Base-by-base conservation (phyloP, 1,284 basidiomycete species). In the Sanguinoderma infundibulare region DNA sequence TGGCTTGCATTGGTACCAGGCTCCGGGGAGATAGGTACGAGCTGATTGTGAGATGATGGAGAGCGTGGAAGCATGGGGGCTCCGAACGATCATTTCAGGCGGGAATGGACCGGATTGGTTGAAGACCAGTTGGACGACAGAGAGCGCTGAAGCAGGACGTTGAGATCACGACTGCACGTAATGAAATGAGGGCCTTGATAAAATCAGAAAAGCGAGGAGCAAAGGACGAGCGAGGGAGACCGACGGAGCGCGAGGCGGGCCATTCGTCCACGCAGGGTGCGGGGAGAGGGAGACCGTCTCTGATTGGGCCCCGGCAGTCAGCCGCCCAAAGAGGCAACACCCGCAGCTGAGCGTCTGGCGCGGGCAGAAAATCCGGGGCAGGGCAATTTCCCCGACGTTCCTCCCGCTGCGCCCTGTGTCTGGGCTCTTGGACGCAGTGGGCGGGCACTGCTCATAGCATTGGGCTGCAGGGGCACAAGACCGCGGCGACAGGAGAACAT, bases 281-380 rank as follows among this genome's bases (percentile, higher is more conserved):
- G 42, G 40, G 24, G 44, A 35, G 39, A 10, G 46, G 32, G 52
- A 26, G 39, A 38, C 34, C 53, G 59, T 20, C 14, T 58, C 54
- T 39, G 52, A 35, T 32, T 44, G 53, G 36, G 53, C 24, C 49
- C 22, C 53, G 35, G 30, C 12, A 42, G 46, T 20, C 40, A 51
- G 57, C 15, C 55, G 51, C 32, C 20, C 54, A 53, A 46, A 44
- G 40, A 40, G 64, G 64, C 22, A 62, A 59, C 44, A 59, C 61
- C 61, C 64, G 59, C 63, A 61, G 56, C 30, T 55, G 61, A 55
- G 63, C 63, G 57, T 3, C 60, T 61, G 61, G 57, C 61, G 56
- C 61, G 52, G 60, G 58, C 38, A 54, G 62, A 60, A 67, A 67
- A 64, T 64, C 65, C 63, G 65, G 65, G 63, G 65, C 38, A 60